Percentiles rank a stretch among this genome's conserved stretches.
Conservation (phyloP, 768 basidiomycete species). For the Asterophora lycoperdoides region DNA sequence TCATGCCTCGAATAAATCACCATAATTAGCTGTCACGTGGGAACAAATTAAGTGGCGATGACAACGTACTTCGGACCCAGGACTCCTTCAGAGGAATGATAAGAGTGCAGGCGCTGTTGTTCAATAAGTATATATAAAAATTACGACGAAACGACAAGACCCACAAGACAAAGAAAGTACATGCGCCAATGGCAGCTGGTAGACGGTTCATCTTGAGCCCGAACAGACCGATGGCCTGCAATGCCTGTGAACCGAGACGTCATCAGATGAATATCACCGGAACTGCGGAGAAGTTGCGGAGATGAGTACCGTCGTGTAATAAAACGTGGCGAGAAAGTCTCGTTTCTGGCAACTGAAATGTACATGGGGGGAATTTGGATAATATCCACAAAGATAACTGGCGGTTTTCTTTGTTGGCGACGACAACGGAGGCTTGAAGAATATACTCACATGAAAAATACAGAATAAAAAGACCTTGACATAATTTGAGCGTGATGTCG, state of each 20-base stretch:
- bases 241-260: conserved; percentile 24
- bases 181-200: conserved; percentile 56
- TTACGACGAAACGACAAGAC: conserved; percentile 10
- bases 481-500: conserved; percentile 9
- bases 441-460: conserved; percentile 44
- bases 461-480: conserved; percentile 54
- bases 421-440: background rate
- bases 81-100: conserved; percentile 34
- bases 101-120: conserved; percentile 30
- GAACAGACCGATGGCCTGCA: conserved; percentile 70
- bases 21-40: background rate
- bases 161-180: conserved; percentile 52
- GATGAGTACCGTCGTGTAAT: conserved; percentile 40
- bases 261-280: conserved; percentile 1
- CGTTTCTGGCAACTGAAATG: conserved; percentile 33
- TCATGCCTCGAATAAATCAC: conserved; percentile 39
- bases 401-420: too few species aligned
- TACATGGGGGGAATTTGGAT: conserved; percentile 18
- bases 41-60: background rate
- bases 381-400: conserved; percentile 42
- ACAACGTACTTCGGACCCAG: conserved; percentile 33
- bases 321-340: conserved; percentile 46
- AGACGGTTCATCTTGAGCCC: conserved; percentile 64
- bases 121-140: background rate
- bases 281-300: background rate